phyloP scores from a whole-genome alignment of 495 filamentous ascomycete species.

The Penicillium verhagenii region DNA sequence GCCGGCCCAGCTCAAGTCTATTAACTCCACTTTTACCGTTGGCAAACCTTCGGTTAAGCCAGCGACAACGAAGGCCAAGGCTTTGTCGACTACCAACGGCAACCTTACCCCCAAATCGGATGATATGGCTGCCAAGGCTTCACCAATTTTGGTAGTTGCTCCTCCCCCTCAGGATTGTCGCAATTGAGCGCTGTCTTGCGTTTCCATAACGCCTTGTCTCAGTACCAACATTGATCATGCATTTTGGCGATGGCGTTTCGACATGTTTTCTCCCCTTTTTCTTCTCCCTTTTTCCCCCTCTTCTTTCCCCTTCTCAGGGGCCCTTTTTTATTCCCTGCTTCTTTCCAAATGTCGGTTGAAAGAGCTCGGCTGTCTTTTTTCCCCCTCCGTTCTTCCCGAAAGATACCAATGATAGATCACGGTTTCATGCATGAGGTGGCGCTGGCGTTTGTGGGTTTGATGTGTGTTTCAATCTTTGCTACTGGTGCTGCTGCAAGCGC shows the following conservation, averaged over 20 bases:
- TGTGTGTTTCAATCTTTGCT: not conserved
- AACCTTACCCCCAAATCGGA: constrained; percentile 24
- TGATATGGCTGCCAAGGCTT: not conserved
- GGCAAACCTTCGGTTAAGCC: constrained; percentile 13
- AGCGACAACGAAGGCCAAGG: constrained; percentile 25
- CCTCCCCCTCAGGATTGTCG: not conserved
- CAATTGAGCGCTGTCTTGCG: not conserved
- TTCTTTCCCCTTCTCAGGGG: constrained; percentile 1
- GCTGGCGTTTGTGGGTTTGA: constrained; percentile 27
- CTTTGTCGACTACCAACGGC: constrained; percentile 40
- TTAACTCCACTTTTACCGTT: constrained; percentile 28
- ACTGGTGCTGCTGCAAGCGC: not conserved
- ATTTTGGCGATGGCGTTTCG: constrained; percentile 17
- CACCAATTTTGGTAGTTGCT: not conserved
- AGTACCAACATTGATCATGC: constrained; percentile 17
- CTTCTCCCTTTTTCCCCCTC: not conserved
- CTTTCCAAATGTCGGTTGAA: constrained; percentile 1
- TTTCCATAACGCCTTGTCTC: constrained; percentile 10
- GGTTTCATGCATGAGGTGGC: constrained; percentile 28
- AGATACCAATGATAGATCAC: constrained; percentile 49
- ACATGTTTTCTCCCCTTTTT: too few relatives aligned
- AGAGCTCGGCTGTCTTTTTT: constrained; percentile 4
- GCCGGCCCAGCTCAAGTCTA: constrained; percentile 15
- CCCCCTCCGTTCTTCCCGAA: constrained; percentile 20
- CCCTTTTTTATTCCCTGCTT: constrained; percentile 1